phyloP scores from a whole-genome alignment of 371 early-diverging fungal genomes.

The Mortierella sp. region DNA sequence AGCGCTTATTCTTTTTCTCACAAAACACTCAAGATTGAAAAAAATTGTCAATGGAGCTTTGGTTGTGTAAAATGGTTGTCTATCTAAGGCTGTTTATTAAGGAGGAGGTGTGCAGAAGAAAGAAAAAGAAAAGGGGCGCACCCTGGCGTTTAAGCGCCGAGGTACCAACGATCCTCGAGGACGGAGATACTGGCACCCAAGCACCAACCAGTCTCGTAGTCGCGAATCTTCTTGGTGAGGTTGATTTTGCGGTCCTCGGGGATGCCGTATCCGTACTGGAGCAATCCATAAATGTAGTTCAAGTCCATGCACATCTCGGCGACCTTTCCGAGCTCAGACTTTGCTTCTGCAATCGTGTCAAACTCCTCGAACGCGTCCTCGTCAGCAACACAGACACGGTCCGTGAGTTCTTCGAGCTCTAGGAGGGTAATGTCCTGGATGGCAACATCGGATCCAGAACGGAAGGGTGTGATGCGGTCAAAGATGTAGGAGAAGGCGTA shows the following conservation, averaged over 20 bases:
- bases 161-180: conserved; percentile 66
- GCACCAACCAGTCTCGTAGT: conserved; percentile 96
- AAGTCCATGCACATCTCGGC: conserved; percentile 90
- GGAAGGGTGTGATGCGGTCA: conserved; percentile 85
- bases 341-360: conserved; percentile 50
- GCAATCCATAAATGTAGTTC: conserved; percentile 85
- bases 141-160: conserved; percentile 19
- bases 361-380: conserved; percentile 56
- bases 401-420: conserved; percentile 75
- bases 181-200: conserved; percentile 92
- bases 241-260: conserved; percentile 78
- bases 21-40: too few species aligned
- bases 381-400: conserved; percentile 76
- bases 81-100: not conserved
- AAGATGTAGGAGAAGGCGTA: conserved; percentile 97
- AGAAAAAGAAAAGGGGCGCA: not conserved
- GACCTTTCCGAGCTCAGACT: conserved; percentile 61
- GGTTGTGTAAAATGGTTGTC: not conserved
- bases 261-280: conserved; percentile 88
- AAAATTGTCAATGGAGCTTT: not conserved
- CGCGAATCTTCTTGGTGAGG: conserved; percentile 91
- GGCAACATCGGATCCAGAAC: conserved; percentile 64
- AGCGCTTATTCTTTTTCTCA: not conserved
- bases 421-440: conserved; percentile 70
- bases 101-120: not conserved